Evolutionary conservation across 2,329 filamentous ascomycete genomes (phyloP).

Genomic region (Lachnellula hyalina): DNA sequence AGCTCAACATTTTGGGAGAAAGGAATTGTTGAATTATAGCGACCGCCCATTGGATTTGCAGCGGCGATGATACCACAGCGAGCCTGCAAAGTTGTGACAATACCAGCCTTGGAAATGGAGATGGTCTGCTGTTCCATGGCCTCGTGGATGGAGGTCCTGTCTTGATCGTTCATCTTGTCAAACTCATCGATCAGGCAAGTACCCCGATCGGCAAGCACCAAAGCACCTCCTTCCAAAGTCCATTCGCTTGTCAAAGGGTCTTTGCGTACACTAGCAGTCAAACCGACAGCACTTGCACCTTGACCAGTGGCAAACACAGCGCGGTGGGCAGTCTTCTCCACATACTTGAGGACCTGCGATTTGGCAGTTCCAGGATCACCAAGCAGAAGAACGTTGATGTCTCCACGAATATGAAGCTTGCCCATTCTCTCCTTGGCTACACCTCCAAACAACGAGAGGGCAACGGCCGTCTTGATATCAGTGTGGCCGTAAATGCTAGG

Average conservation of each 20-base stretch:
- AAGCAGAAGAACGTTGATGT: slow-evolving; percentile 95
- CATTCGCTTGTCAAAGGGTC: slow-evolving; percentile 95
- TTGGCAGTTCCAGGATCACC: slow-evolving; percentile 98
- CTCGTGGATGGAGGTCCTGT: slow-evolving; percentile 96
- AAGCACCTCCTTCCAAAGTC: slow-evolving; percentile 92
- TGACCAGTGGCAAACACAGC: slow-evolving; percentile 98
- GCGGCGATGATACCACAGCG: slow-evolving; percentile 95
- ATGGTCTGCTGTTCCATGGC: slow-evolving; percentile 99
- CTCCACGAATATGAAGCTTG: slow-evolving; percentile 84
- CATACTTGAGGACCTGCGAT: slow-evolving; percentile 94
- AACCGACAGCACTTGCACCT: slow-evolving; percentile 92
- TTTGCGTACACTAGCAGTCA: slow-evolving; percentile 91
- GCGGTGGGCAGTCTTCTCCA: slow-evolving; percentile 93
- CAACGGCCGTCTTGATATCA: slow-evolving; percentile 95
- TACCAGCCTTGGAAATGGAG: slow-evolving; percentile 97
- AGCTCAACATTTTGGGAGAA: slow-evolving; percentile 96
- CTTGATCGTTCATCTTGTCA: slow-evolving; percentile 99
- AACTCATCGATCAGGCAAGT: slow-evolving; percentile 98
- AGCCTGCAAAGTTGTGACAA: slow-evolving; percentile 93
- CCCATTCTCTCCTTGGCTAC: slow-evolving; percentile 89
- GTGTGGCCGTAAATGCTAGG: slow-evolving; percentile 96
- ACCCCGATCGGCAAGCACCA: slow-evolving; percentile 90
- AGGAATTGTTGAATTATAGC: slow-evolving; percentile 93
- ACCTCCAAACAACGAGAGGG: slow-evolving; percentile 89
- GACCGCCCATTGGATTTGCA: slow-evolving; percentile 91